Percentiles rank a stretch among this genome's conserved stretches.
phyloP scores from a whole-genome alignment of 306 rosid species.

The Casuarina cunninghamiana region DNA sequence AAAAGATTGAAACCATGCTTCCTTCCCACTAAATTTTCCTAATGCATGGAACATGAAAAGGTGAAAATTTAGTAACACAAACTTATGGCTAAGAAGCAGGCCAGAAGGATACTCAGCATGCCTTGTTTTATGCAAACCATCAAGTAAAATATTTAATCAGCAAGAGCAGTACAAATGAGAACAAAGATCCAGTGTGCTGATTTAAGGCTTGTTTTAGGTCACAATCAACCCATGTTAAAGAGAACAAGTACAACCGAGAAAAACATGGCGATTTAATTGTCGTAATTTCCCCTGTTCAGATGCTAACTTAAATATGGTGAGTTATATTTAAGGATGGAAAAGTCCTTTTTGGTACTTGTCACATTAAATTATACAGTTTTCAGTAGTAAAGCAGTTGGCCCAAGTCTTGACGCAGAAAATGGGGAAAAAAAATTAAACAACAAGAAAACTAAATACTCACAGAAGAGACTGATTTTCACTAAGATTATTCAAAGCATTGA shows the following conservation, averaged over 20 bases:
- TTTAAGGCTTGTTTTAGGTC: neutral
- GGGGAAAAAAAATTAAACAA: neutral
- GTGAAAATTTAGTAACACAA: neutral
- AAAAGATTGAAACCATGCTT: neutral
- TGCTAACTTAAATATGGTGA: neutral
- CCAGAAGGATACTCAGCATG: neutral
- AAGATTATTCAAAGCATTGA: constrained; percentile 96
- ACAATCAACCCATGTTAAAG: neutral
- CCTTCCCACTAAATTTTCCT: neutral
- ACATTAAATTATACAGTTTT: neutral
- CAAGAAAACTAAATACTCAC: constrained; percentile 54
- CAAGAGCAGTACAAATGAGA: neutral
- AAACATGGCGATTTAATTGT: neutral
- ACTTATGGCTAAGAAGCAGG: neutral
- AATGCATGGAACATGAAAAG: neutral
- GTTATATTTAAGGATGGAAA: neutral
- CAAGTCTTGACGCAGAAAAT: neutral
- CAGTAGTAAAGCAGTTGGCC: neutral
- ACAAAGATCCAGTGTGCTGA: neutral
- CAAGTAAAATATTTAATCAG: neutral
- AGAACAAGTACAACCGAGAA: neutral
- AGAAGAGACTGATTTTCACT: constrained; percentile 97
- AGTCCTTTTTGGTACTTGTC: neutral
- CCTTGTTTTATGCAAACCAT: neutral
- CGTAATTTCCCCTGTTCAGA: neutral